Percentiles rank a stretch among this genome's conserved stretches.
phyloP scores from a whole-genome alignment of 805 yeast genomes.

The Sungouiozyma intestinalis region DNA sequence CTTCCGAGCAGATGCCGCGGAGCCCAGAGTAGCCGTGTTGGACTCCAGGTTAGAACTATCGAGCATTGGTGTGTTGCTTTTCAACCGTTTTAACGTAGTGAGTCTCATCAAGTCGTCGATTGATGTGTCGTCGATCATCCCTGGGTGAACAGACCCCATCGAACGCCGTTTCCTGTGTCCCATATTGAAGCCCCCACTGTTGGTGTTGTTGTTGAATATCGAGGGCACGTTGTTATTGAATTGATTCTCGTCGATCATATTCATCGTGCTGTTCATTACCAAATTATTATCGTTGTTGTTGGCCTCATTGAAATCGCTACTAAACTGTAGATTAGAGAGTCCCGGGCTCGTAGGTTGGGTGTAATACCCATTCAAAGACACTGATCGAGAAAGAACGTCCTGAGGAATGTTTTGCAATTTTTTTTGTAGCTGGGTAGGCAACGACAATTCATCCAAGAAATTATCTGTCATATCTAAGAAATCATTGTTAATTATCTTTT shows the following conservation, averaged over 20 bases:
- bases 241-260: background rate
- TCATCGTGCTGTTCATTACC: background rate
- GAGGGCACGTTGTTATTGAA: constrained; percentile 3
- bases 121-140: constrained; percentile 19
- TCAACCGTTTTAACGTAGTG: constrained; percentile 5
- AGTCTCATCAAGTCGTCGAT: constrained; percentile 25
- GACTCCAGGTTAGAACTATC: too few relatives aligned
- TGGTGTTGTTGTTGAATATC: background rate
- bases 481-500: constrained; percentile 3
- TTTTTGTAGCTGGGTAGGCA: constrained; percentile 21
- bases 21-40: too few relatives aligned
- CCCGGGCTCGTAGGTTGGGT: constrained; percentile 28
- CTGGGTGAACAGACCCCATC: constrained; percentile 20
- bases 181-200: constrained; percentile 1
- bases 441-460: constrained; percentile 10
- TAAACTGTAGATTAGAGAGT: constrained; percentile 4
- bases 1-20: too few relatives aligned
- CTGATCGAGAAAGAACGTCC: constrained; percentile 17
- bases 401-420: constrained; percentile 21
- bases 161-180: constrained; percentile 18
- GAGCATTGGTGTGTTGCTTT: background rate
- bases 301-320: constrained; percentile 3
- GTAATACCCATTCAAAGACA: constrained; percentile 20
- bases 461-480: constrained; percentile 5
- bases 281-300: constrained; percentile 1